Base-by-base conservation (phyloP, 2,329 filamentous ascomycete species). In the Lasiodiplodia hormozganensis region DNA sequence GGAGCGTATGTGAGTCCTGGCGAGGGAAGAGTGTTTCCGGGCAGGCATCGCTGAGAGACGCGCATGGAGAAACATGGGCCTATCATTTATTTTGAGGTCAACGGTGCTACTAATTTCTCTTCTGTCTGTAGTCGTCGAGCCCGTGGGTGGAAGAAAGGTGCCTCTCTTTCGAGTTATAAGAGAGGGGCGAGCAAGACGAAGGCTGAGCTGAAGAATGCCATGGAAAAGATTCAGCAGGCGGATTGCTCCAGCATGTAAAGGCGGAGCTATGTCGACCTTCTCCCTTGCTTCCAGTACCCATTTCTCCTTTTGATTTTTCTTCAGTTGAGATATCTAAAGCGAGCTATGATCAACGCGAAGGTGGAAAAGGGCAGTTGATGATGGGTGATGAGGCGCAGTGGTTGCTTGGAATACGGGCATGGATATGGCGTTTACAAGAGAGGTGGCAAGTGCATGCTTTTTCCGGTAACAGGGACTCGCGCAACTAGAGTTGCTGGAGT, bases 1-100 rank as follows among this genome's bases (percentile, higher is more conserved):
- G 47, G 31, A 12, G 47, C 66, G 25, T 68, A 62, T 28, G 57
- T 47, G 36, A 68, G 57, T 18, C 66, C 66, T 6, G 66, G 57
- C 23, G 66, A 68, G 36, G 66, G 56, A 7, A 53, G 49, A 51
- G 43, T 34, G 12, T 36, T 16, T 8, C 43, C 36, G 23, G 58
- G 40, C n/a, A 18, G 58, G 25, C 43, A 62, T 51, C 58, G 58
- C 28, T 62, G 40, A 64, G 28, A 52, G 25, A 11, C 31, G 31
- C 7, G 31, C 7, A 34, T 34, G 16, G 25, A 10, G 56, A 16
- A 8, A 28, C n/a, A 47, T 18, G 21, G 36, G 8, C 54, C 12
- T 56, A 14, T 34, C 31, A 34, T 18, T 18, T 56, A 10, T 56
- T 31, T 36, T 4, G 43, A 47, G 43, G n/a, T 10, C 18, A 21